Conservation (phyloP, 768 basidiomycete genomes). For the Agaricus blazei region DNA sequence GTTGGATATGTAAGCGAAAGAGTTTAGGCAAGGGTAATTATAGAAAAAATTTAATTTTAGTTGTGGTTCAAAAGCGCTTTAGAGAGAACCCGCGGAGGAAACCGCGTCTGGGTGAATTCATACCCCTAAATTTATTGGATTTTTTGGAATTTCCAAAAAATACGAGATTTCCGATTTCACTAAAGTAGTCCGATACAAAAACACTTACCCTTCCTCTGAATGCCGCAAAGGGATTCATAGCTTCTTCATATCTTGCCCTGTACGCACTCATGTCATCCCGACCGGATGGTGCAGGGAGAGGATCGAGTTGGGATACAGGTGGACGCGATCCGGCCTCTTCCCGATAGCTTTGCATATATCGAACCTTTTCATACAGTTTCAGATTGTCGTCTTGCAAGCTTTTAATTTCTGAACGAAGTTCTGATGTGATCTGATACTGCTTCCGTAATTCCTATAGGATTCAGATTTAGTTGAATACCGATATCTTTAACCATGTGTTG, state of each 20-base stretch:
- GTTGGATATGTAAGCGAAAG: background rate
- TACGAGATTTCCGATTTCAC: background rate
- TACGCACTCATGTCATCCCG: slow-evolving; percentile 85
- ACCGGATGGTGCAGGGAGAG: slow-evolving; percentile 46
- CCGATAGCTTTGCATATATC: slow-evolving; percentile 96
- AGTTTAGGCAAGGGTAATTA: too few relatives aligned
- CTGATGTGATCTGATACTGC: slow-evolving; percentile 92
- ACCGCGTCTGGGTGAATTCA: background rate
- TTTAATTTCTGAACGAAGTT: slow-evolving; percentile 89
- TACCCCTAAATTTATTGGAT: background rate
- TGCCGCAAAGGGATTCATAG: slow-evolving; percentile 97
- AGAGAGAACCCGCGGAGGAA: background rate
- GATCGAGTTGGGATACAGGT: slow-evolving; percentile 61
- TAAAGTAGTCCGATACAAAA: background rate
- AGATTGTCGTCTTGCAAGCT: slow-evolving; percentile 92
- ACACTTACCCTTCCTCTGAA: slow-evolving; percentile 87
- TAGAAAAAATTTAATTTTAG: too few relatives aligned
- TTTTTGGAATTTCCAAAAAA: background rate
- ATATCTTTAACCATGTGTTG: background rate
- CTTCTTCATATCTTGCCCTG: slow-evolving; percentile 87
- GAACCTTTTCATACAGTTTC: slow-evolving; percentile 97
- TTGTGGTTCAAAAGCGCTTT: too few relatives aligned
- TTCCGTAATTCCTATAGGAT: slow-evolving; percentile 78
- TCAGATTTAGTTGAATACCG: slow-evolving; percentile 1
- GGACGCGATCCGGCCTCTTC: slow-evolving; percentile 58